phyloP scores from a whole-genome alignment of 768 basidiomycete species.

The Lactarius indigo region DNA sequence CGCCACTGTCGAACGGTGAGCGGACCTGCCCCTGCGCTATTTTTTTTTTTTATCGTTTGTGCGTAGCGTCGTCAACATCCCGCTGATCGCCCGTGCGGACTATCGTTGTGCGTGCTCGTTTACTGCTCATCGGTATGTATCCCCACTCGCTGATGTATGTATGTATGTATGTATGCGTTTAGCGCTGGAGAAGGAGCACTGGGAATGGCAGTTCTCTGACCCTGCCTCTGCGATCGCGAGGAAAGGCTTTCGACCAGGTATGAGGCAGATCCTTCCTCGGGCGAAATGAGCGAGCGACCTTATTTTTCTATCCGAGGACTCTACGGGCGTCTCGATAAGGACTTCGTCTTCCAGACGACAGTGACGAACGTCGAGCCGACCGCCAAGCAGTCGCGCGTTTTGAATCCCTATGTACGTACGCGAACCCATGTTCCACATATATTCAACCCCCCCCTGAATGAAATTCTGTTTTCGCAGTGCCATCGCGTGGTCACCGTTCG shows the following conservation, averaged over 20 bases:
- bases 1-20: slow-evolving; percentile 57
- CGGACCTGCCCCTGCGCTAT: neutral
- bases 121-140: neutral
- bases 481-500: slow-evolving; percentile 69
- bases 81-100: slow-evolving; percentile 55
- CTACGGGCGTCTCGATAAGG: slow-evolving; percentile 57
- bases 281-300: neutral
- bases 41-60: slow-evolving; percentile 11
- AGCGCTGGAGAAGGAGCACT: slow-evolving; percentile 45
- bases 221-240: slow-evolving; percentile 56
- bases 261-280: slow-evolving; percentile 1
- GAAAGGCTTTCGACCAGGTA: slow-evolving; percentile 50
- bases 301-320: slow-evolving; percentile 39
- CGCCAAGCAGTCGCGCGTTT: slow-evolving; percentile 69
- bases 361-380: slow-evolving; percentile 78
- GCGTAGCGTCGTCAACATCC: slow-evolving; percentile 56
- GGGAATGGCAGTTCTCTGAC: slow-evolving; percentile 60
- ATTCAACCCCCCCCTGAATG: no score
- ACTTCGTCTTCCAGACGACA: slow-evolving; percentile 63
- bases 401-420: slow-evolving; percentile 57
- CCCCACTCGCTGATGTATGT: neutral
- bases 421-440: no score
- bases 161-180: slow-evolving; percentile 13
- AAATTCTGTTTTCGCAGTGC: slow-evolving; percentile 41
- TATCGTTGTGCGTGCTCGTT: slow-evolving; percentile 47